Conservation (phyloP, 805 yeast genomes). For the Metschnikowia shivogae region DNA sequence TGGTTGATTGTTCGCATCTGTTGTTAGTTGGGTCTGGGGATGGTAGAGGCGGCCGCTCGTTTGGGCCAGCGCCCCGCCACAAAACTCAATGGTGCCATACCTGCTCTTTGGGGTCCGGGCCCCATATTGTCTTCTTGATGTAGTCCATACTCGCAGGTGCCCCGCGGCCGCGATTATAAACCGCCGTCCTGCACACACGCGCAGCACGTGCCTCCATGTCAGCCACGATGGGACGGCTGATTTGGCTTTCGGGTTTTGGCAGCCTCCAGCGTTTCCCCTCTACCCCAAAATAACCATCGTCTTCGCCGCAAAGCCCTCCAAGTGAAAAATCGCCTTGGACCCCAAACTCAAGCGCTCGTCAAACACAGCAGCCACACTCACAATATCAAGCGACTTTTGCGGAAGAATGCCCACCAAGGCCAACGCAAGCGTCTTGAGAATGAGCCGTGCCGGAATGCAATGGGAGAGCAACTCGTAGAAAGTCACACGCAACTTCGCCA, state of each 20-base stretch:
- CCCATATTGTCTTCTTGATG: conserved; percentile 85
- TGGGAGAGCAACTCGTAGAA: conserved; percentile 85
- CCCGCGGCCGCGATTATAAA: too few relatives aligned
- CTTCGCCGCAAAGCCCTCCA: conserved; percentile 90
- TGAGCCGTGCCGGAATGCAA: conserved; percentile 85
- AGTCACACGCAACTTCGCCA: conserved; percentile 59
- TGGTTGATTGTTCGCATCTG: conserved; percentile 71
- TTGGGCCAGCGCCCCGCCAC: neutral
- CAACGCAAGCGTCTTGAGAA: conserved; percentile 56
- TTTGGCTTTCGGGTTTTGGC: too few relatives aligned
- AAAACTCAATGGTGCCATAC: conserved; percentile 29
- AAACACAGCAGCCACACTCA: conserved; percentile 58
- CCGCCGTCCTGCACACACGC: neutral
- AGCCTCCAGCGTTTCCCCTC: too few relatives aligned
- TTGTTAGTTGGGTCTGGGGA: conserved; percentile 4
- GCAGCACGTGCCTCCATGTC: too few relatives aligned
- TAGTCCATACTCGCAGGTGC: conserved; percentile 56
- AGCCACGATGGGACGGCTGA: too few relatives aligned
- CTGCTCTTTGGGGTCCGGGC: conserved; percentile 94
- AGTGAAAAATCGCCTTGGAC: conserved; percentile 83
- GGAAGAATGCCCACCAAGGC: conserved; percentile 35
- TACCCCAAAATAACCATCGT: conserved; percentile 57
- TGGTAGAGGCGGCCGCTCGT: too few relatives aligned
- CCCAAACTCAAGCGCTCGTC: conserved; percentile 89
- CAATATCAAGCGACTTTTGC: conserved; percentile 41